phyloP scores from a whole-genome alignment of 2,329 filamentous ascomycete genomes.

The Penicillium sp. region DNA sequence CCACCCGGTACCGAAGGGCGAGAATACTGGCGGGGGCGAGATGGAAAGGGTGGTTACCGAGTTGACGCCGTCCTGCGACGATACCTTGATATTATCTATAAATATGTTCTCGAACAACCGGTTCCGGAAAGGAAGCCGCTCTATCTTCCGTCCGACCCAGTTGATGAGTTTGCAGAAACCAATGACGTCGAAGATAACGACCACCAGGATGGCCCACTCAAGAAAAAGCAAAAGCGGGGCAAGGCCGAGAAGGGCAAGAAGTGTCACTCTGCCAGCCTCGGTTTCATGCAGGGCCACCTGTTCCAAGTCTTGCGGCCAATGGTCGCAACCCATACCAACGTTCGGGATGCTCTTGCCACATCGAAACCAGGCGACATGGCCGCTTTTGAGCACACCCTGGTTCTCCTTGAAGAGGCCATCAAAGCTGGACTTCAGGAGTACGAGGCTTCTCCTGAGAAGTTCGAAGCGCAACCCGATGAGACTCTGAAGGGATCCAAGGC shows the following conservation, averaged over 20 bases:
- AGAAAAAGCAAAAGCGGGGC: slow-evolving; percentile 46
- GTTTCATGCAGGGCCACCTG: slow-evolving; percentile 82
- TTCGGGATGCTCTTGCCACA: slow-evolving; percentile 78
- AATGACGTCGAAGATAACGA: slow-evolving; percentile 34
- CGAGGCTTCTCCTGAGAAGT: slow-evolving; percentile 44
- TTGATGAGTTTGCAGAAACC: slow-evolving; percentile 22
- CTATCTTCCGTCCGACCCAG: slow-evolving; percentile 61
- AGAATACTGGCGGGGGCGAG: slow-evolving; percentile 81
- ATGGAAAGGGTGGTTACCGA: slow-evolving; percentile 80
- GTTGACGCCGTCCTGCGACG: slow-evolving; percentile 83
- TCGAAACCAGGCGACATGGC: slow-evolving; percentile 68
- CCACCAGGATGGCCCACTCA: slow-evolving; percentile 49
- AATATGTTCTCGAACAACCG: slow-evolving; percentile 67
- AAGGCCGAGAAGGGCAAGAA: slow-evolving; percentile 41
- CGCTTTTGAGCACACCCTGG: slow-evolving; percentile 72
- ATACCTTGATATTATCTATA: slow-evolving; percentile 87
- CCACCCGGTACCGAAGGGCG: slow-evolving; percentile 62
- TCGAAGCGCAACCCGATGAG: slow-evolving; percentile 35
- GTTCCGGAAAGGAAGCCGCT: slow-evolving; percentile 66
- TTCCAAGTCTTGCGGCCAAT: slow-evolving; percentile 88
- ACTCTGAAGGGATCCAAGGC: slow-evolving; percentile 49
- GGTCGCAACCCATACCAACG: slow-evolving; percentile 73
- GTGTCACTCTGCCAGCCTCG: slow-evolving; percentile 64
- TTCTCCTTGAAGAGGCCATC: slow-evolving; percentile 71
- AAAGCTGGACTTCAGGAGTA: slow-evolving; percentile 70